Percentiles rank a stretch among this genome's conserved stretches.
These are phyloP conservation scores for Podospora conica DNA, from an alignment of 495 filamentous ascomycete species.

Conservation along the genomic window DNA sequence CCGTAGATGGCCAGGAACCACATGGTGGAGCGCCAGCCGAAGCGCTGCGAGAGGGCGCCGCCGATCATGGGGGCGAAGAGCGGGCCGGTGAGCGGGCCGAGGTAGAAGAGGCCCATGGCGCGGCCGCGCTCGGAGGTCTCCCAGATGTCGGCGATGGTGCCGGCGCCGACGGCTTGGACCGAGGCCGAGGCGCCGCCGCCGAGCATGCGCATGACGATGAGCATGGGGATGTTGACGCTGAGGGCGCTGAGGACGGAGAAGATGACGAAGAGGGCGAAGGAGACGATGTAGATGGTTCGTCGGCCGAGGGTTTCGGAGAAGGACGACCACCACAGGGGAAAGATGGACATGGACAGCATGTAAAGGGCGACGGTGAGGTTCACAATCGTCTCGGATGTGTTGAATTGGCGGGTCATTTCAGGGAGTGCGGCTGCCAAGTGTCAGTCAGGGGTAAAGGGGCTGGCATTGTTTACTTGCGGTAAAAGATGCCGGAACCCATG, in stretches of 20 bases:
- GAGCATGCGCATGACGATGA: conserved; percentile 77
- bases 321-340: conserved; percentile 89
- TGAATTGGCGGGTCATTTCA: conserved; percentile 58
- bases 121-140: conserved; percentile 68
- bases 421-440: conserved; percentile 58
- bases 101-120: conserved; percentile 92
- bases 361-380: conserved; percentile 81
- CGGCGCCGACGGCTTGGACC: conserved; percentile 88
- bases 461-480: conserved; percentile 53
- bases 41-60: conserved; percentile 61
- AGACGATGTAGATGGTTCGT: conserved; percentile 77
- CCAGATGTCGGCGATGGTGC: conserved; percentile 92
- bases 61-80: conserved; percentile 83
- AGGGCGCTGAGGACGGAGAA: conserved; percentile 70
- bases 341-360: conserved; percentile 84
- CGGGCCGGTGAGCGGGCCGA: conserved; percentile 82
- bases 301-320: conserved; percentile 82
- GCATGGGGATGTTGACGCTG: conserved; percentile 71
- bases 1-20: conserved; percentile 85
- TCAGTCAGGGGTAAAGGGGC: neutral
- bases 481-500: conserved; percentile 78
- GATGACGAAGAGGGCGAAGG: conserved; percentile 73
- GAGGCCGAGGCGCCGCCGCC: conserved; percentile 79
- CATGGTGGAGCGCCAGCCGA: conserved; percentile 78
- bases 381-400: conserved; percentile 60